These are phyloP conservation scores for Solanum rostratum DNA, from an alignment of 257 asterid species.

Conservation along the genomic window DNA sequence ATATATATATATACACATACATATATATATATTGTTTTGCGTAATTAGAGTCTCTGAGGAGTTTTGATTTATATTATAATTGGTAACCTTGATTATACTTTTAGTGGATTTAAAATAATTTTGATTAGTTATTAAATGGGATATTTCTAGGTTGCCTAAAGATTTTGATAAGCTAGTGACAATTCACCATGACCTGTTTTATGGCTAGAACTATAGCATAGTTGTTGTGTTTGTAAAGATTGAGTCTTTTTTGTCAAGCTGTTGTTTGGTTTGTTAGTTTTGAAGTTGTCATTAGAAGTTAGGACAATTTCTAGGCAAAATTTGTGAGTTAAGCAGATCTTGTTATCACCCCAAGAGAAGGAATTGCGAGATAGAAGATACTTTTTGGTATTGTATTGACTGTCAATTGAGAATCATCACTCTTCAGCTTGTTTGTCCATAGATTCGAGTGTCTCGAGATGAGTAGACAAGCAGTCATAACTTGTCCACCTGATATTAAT, in stretches of 20 bases:
- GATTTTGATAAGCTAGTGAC: conserved; percentile 88
- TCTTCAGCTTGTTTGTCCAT: conserved; percentile 85
- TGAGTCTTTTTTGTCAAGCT: conserved; percentile 8
- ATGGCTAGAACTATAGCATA: conserved; percentile 33
- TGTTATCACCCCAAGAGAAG: not conserved
- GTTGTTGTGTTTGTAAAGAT: conserved; percentile 10
- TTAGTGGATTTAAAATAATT: not conserved
- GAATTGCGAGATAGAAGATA: conserved; percentile 50
- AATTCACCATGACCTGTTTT: conserved; percentile 87
- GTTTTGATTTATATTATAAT: not conserved
- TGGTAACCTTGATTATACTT: not conserved
- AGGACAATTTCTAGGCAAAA: conserved; percentile 1
- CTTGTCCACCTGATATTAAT: too few relatives aligned
- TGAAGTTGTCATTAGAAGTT: conserved; percentile 1
- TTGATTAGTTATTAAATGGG: conserved; percentile 6
- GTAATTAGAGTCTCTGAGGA: too few relatives aligned
- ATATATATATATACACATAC: too few relatives aligned
- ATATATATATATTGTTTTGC: too few relatives aligned
- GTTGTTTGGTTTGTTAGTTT: conserved; percentile 17
- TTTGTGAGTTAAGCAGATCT: conserved; percentile 39
- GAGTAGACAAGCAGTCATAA: too few relatives aligned
- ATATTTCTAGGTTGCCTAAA: conserved; percentile 68
- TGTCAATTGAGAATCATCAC: conserved; percentile 76
- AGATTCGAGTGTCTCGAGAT: conserved; percentile 85
- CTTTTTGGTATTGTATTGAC: conserved; percentile 33